Evolutionary conservation across 2,329 filamentous ascomycete genomes (phyloP), one percentile per base, ranked within the genome.

Genomic region (Grosmannia clavigera): DNA sequence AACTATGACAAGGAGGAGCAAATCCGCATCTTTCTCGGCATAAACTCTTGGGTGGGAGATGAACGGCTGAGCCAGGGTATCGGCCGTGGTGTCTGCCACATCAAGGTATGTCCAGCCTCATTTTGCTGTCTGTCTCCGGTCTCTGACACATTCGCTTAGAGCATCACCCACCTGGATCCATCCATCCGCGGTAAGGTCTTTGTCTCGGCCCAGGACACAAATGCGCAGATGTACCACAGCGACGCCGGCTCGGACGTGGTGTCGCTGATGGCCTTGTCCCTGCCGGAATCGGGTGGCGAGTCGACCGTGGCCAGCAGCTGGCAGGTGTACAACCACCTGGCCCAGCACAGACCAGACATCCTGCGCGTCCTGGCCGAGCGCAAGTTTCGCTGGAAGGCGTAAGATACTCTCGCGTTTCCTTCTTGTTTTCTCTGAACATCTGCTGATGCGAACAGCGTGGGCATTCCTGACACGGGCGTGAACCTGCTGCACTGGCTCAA

Each of bases 161-260:
- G 55, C 38, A 57, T 57, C 22, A 48, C 55, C 40, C 55, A 57
- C 11, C 55, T 57, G 25, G 55, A 57, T 16, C 55, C 55, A 7
- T 29, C 22, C 14, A 5, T n/a, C 5, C 55, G 55, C 16, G 55
- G 55, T 14, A 57, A 57, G 25, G 38, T 57, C 35, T 57, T 10
- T 12, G 55, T 57, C 38, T 57, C 55, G 25, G 55, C 55, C 22
- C 55, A 57, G 25, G 55, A 57, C 38, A 57, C 55, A 5, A 46
- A 48, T 38, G 55, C 55, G 12, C 55, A 57, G 25, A 57, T 57
- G 55, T 57, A 57, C 25, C 55, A 57, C 55, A 57, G 55, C 38
- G 55, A 57, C 31, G 55, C 55, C 14, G 55, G 55, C 1, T 27
- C 38, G 1, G 55, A 57, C 12, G 38, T 57, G 3, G 55, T 57